Evolutionary conservation across 1,284 basidiomycete genomes (phyloP).

Genomic region (Rhodotorula sp.): DNA sequence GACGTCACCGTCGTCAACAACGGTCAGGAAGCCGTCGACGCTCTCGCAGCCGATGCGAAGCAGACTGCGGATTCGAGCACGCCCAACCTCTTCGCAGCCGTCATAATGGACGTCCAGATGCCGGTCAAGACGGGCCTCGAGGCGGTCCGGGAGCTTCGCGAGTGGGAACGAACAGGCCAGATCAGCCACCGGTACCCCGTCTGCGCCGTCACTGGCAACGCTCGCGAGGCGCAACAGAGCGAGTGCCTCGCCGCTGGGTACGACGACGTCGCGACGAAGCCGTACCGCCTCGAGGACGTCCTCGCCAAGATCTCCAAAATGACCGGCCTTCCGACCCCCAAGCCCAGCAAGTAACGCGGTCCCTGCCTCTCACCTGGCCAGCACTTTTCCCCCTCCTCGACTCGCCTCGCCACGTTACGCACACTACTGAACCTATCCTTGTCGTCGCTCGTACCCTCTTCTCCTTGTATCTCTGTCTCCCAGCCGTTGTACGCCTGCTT

Average conservation of each 20-base stretch:
- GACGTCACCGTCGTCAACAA: conserved; percentile 50
- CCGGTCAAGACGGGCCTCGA: conserved; percentile 37
- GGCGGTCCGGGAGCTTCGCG: conserved; percentile 29
- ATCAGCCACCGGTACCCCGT: conserved; percentile 9
- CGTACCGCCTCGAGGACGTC: conserved; percentile 8
- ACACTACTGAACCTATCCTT: too few species aligned
- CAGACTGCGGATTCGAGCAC: neutral
- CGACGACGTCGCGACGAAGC: conserved; percentile 22
- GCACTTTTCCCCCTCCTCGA: too few species aligned
- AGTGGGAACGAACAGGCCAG: conserved; percentile 21
- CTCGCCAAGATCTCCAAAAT: neutral
- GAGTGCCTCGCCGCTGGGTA: conserved; percentile 9
- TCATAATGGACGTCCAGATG: conserved; percentile 37
- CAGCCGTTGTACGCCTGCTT: too few species aligned
- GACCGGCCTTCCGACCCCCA: neutral
- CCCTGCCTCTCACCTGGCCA: too few species aligned
- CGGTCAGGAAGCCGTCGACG: conserved; percentile 51
- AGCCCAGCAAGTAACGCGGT: too few species aligned
- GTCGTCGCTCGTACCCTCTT: too few species aligned
- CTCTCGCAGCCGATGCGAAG: neutral
- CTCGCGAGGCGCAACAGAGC: conserved; percentile 3
- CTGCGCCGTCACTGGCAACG: conserved; percentile 16
- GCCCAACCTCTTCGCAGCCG: conserved; percentile 10
- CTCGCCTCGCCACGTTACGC: too few species aligned
- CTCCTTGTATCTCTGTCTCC: too few species aligned